Percentiles rank a stretch among this genome's conserved stretches.
Conservation (phyloP, 192 early-diverging fungal species). For the Backusella macrospora region DNA sequence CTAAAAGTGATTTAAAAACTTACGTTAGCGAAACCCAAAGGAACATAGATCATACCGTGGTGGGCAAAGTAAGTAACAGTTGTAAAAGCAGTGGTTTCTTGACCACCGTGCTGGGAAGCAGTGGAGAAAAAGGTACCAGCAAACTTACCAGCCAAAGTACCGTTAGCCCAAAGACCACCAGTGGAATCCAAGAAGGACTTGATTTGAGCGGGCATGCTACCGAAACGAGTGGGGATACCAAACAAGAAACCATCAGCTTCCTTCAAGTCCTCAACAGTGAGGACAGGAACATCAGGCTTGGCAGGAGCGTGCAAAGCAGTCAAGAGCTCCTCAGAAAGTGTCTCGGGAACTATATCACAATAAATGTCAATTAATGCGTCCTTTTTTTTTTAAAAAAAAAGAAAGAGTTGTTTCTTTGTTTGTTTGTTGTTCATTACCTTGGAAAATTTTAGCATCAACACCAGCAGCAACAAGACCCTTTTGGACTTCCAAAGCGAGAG, state of each 20-base stretch:
- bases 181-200: conserved; percentile 54
- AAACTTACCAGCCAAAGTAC: conserved; percentile 70
- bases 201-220: conserved; percentile 72
- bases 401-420: background rate
- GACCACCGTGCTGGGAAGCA: conserved; percentile 74
- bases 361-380: background rate
- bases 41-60: conserved; percentile 80
- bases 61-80: conserved; percentile 69
- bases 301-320: conserved; percentile 54
- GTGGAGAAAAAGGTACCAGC: conserved; percentile 79
- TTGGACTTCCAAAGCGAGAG: conserved; percentile 64
- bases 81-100: conserved; percentile 72
- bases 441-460: conserved; percentile 43
- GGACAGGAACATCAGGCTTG: conserved; percentile 49
- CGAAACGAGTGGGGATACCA: conserved; percentile 70
- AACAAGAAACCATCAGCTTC: conserved; percentile 61
- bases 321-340: conserved; percentile 56
- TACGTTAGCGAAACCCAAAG: conserved; percentile 59
- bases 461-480: conserved; percentile 61
- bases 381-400: background rate
- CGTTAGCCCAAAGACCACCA: conserved; percentile 43
- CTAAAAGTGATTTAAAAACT: background rate
- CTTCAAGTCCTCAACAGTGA: conserved; percentile 41
- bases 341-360: conserved; percentile 45
- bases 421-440: conserved; percentile 18